Evolutionary conservation across 2,329 filamentous ascomycete genomes (phyloP).

Genomic region (Purpureocillium takamizusanense): DNA sequence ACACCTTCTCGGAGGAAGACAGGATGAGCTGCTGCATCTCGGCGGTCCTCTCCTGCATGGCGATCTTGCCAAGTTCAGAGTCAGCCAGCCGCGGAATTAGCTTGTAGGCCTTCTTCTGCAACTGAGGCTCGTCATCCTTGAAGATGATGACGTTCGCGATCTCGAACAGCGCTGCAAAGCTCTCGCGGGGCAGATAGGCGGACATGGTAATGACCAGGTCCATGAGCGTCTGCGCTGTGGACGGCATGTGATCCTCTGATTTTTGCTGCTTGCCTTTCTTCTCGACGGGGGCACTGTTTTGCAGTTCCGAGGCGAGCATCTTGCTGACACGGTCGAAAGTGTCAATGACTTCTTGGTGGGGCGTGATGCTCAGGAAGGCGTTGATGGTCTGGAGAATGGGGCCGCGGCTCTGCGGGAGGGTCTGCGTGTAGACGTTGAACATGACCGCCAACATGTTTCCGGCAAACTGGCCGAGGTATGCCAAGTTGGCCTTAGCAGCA

Average conservation of each 20-base stretch:
- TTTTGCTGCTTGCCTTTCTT: conserved; percentile 57
- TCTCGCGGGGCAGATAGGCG: conserved; percentile 80
- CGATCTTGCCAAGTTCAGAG: conserved; percentile 67
- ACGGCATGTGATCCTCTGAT: conserved; percentile 69
- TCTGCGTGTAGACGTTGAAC: conserved; percentile 99
- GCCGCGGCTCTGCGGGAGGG: conserved; percentile 81
- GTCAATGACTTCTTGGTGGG: conserved; percentile 66
- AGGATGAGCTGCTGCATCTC: conserved; percentile 81
- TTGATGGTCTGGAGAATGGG: conserved; percentile 93
- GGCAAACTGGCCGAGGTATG: conserved; percentile 70
- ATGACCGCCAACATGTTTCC: conserved; percentile 88
- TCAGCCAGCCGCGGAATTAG: conserved; percentile 84
- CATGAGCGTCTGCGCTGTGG: conserved; percentile 90
- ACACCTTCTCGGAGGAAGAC: conserved; percentile 72
- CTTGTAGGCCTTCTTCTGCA: conserved; percentile 99
- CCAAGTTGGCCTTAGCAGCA: conserved; percentile 68
- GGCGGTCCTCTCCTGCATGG: conserved; percentile 62
- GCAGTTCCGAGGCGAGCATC: conserved; percentile 69
- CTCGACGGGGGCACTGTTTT: conserved; percentile 36
- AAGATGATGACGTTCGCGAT: conserved; percentile 78
- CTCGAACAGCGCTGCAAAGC: conserved; percentile 76
- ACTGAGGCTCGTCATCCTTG: conserved; percentile 74
- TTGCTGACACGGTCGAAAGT: conserved; percentile 82
- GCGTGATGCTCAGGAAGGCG: conserved; percentile 82
- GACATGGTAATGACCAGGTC: conserved; percentile 95